These are phyloP conservation scores for Cudoniella acicularis DNA, from an alignment of 495 filamentous ascomycete genomes.

Conservation along the genomic window DNA sequence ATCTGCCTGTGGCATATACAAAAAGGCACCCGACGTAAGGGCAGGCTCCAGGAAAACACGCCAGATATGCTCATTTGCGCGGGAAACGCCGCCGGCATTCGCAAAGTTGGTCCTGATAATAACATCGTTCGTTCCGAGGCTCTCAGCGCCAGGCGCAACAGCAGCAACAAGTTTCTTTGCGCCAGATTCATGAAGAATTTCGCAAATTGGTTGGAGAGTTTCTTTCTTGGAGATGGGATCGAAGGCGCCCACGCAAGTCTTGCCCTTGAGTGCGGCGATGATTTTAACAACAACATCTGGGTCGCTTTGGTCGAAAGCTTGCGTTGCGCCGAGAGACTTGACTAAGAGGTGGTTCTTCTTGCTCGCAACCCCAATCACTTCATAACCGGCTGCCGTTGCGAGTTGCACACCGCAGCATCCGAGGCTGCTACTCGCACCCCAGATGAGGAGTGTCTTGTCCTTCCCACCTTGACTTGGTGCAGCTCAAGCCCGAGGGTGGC, in stretches of 20 bases:
- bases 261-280: slow-evolving; percentile 37
- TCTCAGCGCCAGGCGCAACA: slow-evolving; percentile 24
- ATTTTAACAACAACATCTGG: slow-evolving; percentile 39
- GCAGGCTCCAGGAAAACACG: slow-evolving; percentile 35
- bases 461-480: no score
- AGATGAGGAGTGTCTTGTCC: slow-evolving; percentile 31
- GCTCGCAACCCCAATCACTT: slow-evolving; percentile 48
- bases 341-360: slow-evolving; percentile 40
- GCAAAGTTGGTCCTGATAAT: slow-evolving; percentile 26
- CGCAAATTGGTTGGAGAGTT: no score
- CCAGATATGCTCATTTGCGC: slow-evolving; percentile 29
- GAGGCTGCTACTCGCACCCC: slow-evolving; percentile 47
- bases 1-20: slow-evolving; percentile 41
- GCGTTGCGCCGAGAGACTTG: slow-evolving; percentile 42
- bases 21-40: slow-evolving; percentile 43
- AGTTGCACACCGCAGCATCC: slow-evolving; percentile 40
- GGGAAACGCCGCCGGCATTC: slow-evolving; percentile 36
- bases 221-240: slow-evolving; percentile 34
- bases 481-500: no score
- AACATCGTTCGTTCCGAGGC: slow-evolving; percentile 37
- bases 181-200: no score
- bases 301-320: slow-evolving; percentile 48
- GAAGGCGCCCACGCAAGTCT: slow-evolving; percentile 39
- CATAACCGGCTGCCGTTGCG: slow-evolving; percentile 38
- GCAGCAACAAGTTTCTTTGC: slow-evolving; percentile 15